Percentiles rank a stretch among this genome's conserved stretches.
Conservation (phyloP, 306 rosid genomes). For the Cicer yamashitae region DNA sequence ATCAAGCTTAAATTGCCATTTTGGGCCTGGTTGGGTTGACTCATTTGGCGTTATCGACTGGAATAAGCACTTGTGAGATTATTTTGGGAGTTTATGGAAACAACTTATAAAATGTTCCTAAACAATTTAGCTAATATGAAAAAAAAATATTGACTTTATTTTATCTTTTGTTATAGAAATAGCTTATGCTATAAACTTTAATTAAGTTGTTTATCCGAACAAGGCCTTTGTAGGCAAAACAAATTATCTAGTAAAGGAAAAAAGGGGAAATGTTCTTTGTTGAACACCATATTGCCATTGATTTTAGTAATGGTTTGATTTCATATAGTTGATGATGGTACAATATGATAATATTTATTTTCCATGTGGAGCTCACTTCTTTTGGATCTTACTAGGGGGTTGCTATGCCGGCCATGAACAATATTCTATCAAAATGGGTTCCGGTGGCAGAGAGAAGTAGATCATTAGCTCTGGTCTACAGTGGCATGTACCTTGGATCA, state of each 20-base stretch:
- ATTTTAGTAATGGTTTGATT: conserved; percentile 37
- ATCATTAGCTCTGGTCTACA: conserved; percentile 90
- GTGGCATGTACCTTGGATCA: conserved; percentile 99
- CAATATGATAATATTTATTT: conserved; percentile 1
- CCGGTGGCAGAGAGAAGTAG: conserved; percentile 98
- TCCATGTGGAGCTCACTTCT: conserved; percentile 31
- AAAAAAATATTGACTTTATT: too few relatives aligned
- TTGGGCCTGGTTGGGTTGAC: too few relatives aligned
- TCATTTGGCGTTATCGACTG: too few relatives aligned
- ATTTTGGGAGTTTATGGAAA: too few relatives aligned
- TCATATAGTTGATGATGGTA: conserved; percentile 3
- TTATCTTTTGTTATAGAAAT: too few relatives aligned
- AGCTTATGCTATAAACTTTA: too few relatives aligned
- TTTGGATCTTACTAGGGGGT: conserved; percentile 73
- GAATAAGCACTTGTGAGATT: too few relatives aligned
- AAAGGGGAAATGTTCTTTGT: conserved; percentile 24
- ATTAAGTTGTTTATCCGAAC: too few relatives aligned
- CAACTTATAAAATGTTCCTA: too few relatives aligned
- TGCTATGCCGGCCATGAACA: conserved; percentile 99
- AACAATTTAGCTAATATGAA: too few relatives aligned
- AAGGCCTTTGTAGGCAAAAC: neutral
- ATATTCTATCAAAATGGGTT: conserved; percentile 94
- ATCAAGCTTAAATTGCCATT: conserved; percentile 25
- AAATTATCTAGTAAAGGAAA: conserved; percentile 15
- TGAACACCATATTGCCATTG: conserved; percentile 28